phyloP scores from a whole-genome alignment of 768 basidiomycete species.

The Trametes maxima region DNA sequence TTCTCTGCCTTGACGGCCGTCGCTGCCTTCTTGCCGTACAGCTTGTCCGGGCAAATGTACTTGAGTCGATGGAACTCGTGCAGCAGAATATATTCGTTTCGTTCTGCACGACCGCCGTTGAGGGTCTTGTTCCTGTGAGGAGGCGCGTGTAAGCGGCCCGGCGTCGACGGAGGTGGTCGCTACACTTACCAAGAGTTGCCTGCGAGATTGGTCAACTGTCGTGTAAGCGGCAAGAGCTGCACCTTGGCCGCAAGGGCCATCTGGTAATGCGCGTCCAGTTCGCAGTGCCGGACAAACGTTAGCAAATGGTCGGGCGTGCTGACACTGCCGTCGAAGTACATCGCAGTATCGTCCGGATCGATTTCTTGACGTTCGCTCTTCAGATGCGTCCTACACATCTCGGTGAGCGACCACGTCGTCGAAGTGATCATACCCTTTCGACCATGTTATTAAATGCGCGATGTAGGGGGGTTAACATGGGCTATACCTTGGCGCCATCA shows the following conservation, averaged over 20 bases:
- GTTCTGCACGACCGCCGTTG: constrained; percentile 96
- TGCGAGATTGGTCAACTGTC: constrained; percentile 92
- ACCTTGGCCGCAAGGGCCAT: constrained; percentile 97
- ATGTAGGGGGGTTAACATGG: neutral
- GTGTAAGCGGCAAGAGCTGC: constrained; percentile 89
- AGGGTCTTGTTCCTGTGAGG: constrained; percentile 90
- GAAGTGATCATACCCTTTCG: constrained; percentile 91
- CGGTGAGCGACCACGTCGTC: constrained; percentile 96
- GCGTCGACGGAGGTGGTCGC: neutral
- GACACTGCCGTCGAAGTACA: constrained; percentile 85
- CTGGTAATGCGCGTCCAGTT: constrained; percentile 93
- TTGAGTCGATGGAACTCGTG: constrained; percentile 97
- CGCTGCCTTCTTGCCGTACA: constrained; percentile 73
- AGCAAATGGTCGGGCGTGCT: constrained; percentile 75
- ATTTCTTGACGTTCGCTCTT: constrained; percentile 88
- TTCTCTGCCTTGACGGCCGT: constrained; percentile 54
- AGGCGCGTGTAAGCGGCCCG: neutral
- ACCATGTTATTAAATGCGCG: neutral
- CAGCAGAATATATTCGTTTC: constrained; percentile 97
- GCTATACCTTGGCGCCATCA: constrained; percentile 85
- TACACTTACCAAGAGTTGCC: constrained; percentile 89
- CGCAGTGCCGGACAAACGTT: constrained; percentile 91
- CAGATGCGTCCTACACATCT: constrained; percentile 93
- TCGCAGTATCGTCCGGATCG: constrained; percentile 92
- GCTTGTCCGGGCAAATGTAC: constrained; percentile 96